Evolutionary conservation across 176 grass and related monocot species (phyloP).

Genomic region (Cymbopogon citratus): DNA sequence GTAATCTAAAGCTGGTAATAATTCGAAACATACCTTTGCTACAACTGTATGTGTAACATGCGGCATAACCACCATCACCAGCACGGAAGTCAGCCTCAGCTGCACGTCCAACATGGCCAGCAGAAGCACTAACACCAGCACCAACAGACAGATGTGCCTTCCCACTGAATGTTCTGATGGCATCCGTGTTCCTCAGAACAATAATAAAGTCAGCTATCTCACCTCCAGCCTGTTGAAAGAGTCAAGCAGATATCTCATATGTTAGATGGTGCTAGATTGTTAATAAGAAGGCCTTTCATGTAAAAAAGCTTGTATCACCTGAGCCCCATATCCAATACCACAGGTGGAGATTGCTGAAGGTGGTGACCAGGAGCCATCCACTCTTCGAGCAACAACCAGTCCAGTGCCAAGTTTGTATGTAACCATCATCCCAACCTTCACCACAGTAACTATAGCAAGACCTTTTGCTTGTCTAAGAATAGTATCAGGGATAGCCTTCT

Average conservation of each 20-base stretch:
- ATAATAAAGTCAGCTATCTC: slow-evolving; percentile 88
- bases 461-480: slow-evolving; percentile 84
- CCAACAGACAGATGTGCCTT: slow-evolving; percentile 72
- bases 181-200: slow-evolving; percentile 80
- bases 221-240: slow-evolving; percentile 59
- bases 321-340: slow-evolving; percentile 75
- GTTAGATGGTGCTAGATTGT: not conserved
- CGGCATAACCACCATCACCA: slow-evolving; percentile 74
- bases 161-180: slow-evolving; percentile 75
- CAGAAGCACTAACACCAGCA: slow-evolving; percentile 77
- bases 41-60: slow-evolving; percentile 86
- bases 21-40: slow-evolving; percentile 65
- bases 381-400: slow-evolving; percentile 58
- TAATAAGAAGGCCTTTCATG: not conserved
- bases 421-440: slow-evolving; percentile 66
- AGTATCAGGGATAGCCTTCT: slow-evolving; percentile 58
- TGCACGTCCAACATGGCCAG: slow-evolving; percentile 59
- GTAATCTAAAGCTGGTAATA: not conserved
- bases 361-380: slow-evolving; percentile 72
- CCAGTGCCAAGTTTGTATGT: slow-evolving; percentile 76
- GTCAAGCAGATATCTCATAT: slow-evolving; percentile 3
- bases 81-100: slow-evolving; percentile 79
- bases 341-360: slow-evolving; percentile 65
- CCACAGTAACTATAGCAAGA: slow-evolving; percentile 71
- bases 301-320: slow-evolving; percentile 45